phyloP scores from a whole-genome alignment of 495 filamentous ascomycete species.

The Trichocladium uniseriatum region DNA sequence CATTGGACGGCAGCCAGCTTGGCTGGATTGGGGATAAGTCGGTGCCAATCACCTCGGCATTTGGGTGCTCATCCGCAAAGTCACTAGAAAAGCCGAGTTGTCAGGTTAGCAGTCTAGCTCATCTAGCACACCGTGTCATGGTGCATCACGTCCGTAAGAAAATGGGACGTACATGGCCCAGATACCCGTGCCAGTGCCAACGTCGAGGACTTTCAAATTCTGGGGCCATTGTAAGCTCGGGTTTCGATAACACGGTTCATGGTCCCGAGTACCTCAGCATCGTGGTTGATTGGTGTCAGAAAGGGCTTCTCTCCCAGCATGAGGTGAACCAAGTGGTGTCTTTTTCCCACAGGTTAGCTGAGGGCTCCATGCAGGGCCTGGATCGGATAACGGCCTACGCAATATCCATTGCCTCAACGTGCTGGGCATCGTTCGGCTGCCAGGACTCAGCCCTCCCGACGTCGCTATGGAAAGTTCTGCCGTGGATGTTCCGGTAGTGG shows the following conservation, averaged over 20 bases:
- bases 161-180: too few relatives aligned
- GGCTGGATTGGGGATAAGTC: conserved; percentile 54
- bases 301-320: conserved; percentile 3
- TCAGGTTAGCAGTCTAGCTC: too few relatives aligned
- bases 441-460: conserved; percentile 21
- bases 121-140: too few relatives aligned
- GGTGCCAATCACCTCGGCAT: conserved; percentile 48
- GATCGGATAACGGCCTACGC: too few relatives aligned
- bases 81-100: too few relatives aligned
- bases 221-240: too few relatives aligned
- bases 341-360: too few relatives aligned
- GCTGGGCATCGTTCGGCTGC: not conserved
- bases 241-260: too few relatives aligned
- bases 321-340: not conserved
- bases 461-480: conserved; percentile 20
- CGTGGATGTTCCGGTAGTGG: conserved; percentile 21
- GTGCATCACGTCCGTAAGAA: too few relatives aligned
- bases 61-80: conserved; percentile 43
- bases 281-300: conserved; percentile 6
- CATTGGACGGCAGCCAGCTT: conserved; percentile 40
- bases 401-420: not conserved
- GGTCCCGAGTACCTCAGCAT: conserved; percentile 1
- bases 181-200: too few relatives aligned
- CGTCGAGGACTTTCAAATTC: too few relatives aligned
- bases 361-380: not conserved